Base-by-base conservation (phyloP, 495 filamentous ascomycete species). In the Trichoderma parareesei region DNA sequence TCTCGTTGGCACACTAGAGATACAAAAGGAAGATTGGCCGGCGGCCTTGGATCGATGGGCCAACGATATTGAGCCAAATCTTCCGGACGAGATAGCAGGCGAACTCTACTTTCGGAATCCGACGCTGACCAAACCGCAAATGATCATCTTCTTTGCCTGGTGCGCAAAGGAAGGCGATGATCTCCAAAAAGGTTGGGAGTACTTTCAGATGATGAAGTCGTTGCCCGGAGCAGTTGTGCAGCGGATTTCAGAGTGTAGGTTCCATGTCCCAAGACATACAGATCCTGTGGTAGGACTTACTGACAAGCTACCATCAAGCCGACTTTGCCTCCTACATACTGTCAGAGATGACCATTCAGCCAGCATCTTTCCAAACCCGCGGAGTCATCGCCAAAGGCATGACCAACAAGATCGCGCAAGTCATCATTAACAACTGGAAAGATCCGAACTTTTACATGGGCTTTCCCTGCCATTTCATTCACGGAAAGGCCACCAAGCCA, bases 1-100 rank as follows among this genome's bases (percentile, higher is more conserved):
- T 37, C 70, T 80, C 4, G 67, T 70, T 9, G 78, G 78, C 14
- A 62, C 64, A 1, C 67, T 80, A 38, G 61, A 74, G 14, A 78
- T 70, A 66, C 43, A 41, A 14, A 61, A 60, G 48, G 11, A 20
- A 13, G 66, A 76, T 9, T 57, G 53, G 53, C 53, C 53, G 11
- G 74, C 75, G 0, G 43, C 61, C 14, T 65, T 75, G 33, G 67
- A 76, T 37, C 62, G 62, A 49, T 62, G 71, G 3, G 59, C 73
- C 46, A 42, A 61, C 5, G 60, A 73, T 0, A 73, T 72, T 20
- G 61, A 65, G 6, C 63, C 70, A 13, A 70, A 68, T 3, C 9
- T 77, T 1, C 73, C 77, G 1, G 40, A 64, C 0, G 64, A 71
- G 44, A 68, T 77, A 9, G 69, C 60, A 18, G 20, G 74, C 2